Percentiles rank a stretch among this genome's conserved stretches.
Evolutionary conservation across 208 protist species (phyloP).

Genomic region (Angomonas ambiguus): DNA sequence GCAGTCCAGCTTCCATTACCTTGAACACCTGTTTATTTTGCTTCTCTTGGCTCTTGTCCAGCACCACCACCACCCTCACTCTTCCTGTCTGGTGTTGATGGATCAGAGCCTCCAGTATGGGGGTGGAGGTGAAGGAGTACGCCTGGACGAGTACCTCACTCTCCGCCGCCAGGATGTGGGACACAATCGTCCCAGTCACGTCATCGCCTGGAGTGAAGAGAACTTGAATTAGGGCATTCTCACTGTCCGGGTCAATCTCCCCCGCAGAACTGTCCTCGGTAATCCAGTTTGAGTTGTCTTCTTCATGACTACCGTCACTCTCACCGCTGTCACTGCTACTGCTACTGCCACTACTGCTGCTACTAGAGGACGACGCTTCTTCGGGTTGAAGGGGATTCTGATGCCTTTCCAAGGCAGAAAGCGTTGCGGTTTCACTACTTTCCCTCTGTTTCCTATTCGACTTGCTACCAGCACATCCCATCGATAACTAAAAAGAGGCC

Average conservation of each 20-base stretch:
- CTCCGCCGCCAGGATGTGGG: background rate
- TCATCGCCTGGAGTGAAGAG: background rate
- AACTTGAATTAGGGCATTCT: background rate
- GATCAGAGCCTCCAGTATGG: background rate
- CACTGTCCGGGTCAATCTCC: background rate
- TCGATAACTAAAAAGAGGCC: too few relatives aligned
- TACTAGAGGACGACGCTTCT: background rate
- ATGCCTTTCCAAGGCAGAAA: background rate
- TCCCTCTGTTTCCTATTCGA: background rate
- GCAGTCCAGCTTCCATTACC: background rate
- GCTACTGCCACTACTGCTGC: background rate
- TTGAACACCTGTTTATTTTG: background rate
- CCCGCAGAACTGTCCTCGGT: background rate
- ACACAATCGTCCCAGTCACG: background rate
- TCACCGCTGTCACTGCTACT: background rate
- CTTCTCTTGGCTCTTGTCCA: constrained; percentile 5
- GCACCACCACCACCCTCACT: background rate
- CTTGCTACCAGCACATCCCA: background rate
- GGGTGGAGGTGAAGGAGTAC: background rate
- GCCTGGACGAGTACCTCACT: background rate
- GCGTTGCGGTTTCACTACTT: background rate
- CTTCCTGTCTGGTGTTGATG: background rate
- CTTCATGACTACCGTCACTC: too few relatives aligned
- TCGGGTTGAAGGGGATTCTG: background rate
- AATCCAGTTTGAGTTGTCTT: background rate